Evolutionary conservation across 352 stramenopile species (phyloP), one percentile per base, ranked within the genome.

Genomic region (Thalassiosira hispida): DNA sequence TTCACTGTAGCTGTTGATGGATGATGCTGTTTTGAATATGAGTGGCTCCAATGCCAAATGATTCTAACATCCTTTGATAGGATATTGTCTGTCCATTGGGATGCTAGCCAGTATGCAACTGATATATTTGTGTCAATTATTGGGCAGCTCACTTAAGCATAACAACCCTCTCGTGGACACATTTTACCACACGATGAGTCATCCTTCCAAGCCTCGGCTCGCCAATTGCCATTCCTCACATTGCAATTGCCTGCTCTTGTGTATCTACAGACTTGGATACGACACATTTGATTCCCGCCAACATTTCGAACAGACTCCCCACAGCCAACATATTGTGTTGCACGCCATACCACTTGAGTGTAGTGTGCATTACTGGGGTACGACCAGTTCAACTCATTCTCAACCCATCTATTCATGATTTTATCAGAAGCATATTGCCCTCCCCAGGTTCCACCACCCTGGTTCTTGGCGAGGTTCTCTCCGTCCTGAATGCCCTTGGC

Each of bases 211-310:
- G 71, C 62, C 31, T 70, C 44, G 9, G 23, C 42, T 35, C 33
- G 63, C 71, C 71, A 79, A 64, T 73, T 63, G 0, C 53, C 42
- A 49, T 79, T 79, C 2, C 57, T 18, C 16, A 77, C 46, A 61
- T 55, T 61, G 20, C 72, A 80, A 70, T 80, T 80, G 3, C 72
- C 72, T 14, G 55, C 27, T 46, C 40, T 67, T 7, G 31, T 56
- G 35, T 80, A 80, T 31, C 65, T 60, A 65, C 72, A 80, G 23
- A 80, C 72, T 40, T 80, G 62, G 16, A 77, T 27, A 9, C 46
- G 56, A 40, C 68, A 77, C 11, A 9, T 49, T 16, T 59, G n/a
- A n/a, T 35, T 25, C 40, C 60, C 59, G 7, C 55, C 31, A 8
- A 57, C 33, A n/a, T 16, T 29, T 31, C 27, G 62, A 0, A 40